Conservation (phyloP, 352 stramenopile genomes). For the Phytophthora kernoviae region DNA sequence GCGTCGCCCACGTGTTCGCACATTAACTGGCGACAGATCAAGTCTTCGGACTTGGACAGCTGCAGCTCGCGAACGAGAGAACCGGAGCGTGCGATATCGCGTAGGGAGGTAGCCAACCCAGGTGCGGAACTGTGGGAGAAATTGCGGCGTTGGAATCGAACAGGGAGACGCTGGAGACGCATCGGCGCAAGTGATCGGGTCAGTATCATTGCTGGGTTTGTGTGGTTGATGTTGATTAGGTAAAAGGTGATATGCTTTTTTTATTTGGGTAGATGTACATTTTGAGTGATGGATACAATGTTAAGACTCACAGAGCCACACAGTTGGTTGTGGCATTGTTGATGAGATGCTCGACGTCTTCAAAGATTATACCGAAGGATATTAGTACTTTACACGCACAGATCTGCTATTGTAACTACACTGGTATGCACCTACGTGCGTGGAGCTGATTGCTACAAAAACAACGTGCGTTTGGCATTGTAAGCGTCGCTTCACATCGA, state of each 20-base stretch:
- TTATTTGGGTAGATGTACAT: no score
- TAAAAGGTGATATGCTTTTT: no score
- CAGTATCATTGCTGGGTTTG: conserved; percentile 10
- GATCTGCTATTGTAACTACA: no score
- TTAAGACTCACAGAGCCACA: no score
- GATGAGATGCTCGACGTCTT: no score
- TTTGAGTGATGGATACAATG: no score
- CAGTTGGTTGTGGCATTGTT: no score
- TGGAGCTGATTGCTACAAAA: no score
- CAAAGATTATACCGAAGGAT: conserved; percentile 15
- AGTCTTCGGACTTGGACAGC: conserved; percentile 78
- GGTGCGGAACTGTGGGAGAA: conserved; percentile 5
- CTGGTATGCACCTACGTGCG: no score
- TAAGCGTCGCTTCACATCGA: no score
- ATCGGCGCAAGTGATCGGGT: neutral
- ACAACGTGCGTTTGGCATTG: no score
- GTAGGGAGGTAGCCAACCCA: conserved; percentile 43
- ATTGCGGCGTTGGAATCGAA: conserved; percentile 3
- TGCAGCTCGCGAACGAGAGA: conserved; percentile 59
- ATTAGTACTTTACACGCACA: no score
- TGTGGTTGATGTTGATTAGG: neutral
- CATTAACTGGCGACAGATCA: conserved; percentile 93
- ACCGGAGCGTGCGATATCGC: conserved; percentile 68
- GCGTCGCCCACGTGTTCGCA: conserved; percentile 89
- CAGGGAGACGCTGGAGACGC: neutral